Evolutionary conservation across 106 monocot species (phyloP), one percentile per base, ranked within the genome.

Genomic region (Platanthera zijinensis): DNA sequence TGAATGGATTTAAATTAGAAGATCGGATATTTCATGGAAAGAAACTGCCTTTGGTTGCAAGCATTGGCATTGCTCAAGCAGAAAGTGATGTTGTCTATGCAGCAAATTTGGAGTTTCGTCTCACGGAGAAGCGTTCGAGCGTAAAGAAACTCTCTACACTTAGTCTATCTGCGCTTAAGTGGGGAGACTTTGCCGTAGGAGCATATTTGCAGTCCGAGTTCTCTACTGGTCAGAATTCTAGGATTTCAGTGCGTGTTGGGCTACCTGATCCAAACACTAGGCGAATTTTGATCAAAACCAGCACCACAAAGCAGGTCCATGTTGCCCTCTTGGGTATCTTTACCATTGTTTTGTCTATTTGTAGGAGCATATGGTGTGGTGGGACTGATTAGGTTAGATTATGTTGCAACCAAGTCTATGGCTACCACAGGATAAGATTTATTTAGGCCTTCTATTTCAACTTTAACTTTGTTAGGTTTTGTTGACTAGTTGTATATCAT

Each of bases 161-260:
- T 69, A 89, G 93, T 6, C 77, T 91, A 18, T 96, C 91, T 48
- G 30, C 91, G 57, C 89, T 96, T 87, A 89, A 78, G 57, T 89
- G 90, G 91, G 83, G 89, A 17, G 89, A 89, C 78, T 80, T 93
- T 67, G 93, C 93, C 70, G 72, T 96, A 21, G 96, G 93, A 7
- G 90, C 89, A 9, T 91, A 96, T 82, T 72, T 96, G 77, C 96
- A 96, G 86, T 86, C 89, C 39, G 90, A 91, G 64, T 76, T 93
- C 51, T 79, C 83, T 13, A 12, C 83, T 25, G 93, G 88, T 7
- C 78, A 86, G 71, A 90, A 80, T 8, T 83, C 88, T 0, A 93
- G 93, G 84, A 75, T 89, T 80, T 85, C 79, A 8, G 79, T 89
- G 61, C 88, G 84, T 48, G 82, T 91, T 72, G 84, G 89, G 52